Percentiles rank a stretch among this genome's conserved stretches.
phyloP scores from a whole-genome alignment of 306 rosid species.

The Fragaria ananassa region DNA sequence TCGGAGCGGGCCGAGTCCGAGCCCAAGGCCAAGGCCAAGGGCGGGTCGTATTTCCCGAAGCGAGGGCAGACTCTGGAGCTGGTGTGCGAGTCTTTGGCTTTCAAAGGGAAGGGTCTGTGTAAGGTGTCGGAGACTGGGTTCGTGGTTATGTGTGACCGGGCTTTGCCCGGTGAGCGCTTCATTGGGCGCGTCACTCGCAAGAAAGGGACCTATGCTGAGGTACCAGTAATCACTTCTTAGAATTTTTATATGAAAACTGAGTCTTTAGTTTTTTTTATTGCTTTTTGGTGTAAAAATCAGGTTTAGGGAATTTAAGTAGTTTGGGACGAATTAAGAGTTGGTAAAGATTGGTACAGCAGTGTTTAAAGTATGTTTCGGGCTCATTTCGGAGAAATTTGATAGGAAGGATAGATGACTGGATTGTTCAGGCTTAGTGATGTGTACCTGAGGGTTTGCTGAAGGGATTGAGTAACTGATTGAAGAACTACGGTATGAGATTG shows the following conservation, averaged over 20 bases:
- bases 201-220: conserved; percentile 87
- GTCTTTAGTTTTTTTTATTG: background rate
- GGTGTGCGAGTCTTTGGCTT: conserved; percentile 78
- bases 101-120: conserved; percentile 88
- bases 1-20: conserved; percentile 32
- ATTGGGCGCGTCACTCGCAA: conserved; percentile 77
- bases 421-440: background rate
- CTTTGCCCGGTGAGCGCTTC: conserved; percentile 91
- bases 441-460: background rate
- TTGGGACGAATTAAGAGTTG: background rate
- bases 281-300: background rate
- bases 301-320: background rate
- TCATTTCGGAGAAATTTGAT: background rate
- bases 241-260: background rate
- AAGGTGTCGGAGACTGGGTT: conserved; percentile 76
- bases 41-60: conserved; percentile 67
- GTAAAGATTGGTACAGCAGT: too few relatives aligned
- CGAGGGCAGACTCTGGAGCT: conserved; percentile 82
- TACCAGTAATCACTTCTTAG: background rate
- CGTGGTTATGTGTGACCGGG: conserved; percentile 89
- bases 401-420: background rate
- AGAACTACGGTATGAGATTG: background rate
- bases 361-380: too few relatives aligned
- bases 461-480: background rate
- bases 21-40: conserved; percentile 3